Evolutionary conservation across 1,284 basidiomycete genomes (phyloP).

Genomic region (Exobasidium cylindrosporum): DNA sequence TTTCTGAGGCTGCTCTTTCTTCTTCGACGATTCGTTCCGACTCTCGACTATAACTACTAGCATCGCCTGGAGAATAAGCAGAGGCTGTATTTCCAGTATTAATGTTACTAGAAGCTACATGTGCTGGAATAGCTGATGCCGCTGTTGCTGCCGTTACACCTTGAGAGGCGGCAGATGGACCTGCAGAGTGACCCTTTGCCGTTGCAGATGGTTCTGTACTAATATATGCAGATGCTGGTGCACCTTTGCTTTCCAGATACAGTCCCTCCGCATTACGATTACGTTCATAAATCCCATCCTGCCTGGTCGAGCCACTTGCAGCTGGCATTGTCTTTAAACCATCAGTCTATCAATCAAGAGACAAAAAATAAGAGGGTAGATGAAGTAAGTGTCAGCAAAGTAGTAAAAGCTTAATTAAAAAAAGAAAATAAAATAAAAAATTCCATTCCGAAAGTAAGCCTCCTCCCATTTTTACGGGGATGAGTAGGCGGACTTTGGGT

Average conservation of each 20-base stretch:
- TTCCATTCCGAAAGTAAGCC: too few relatives aligned
- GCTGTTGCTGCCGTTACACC: neutral
- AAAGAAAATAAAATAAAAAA: too few relatives aligned
- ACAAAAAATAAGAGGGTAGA: neutral
- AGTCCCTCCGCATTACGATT: conserved; percentile 14
- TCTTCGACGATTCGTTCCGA: conserved; percentile 44
- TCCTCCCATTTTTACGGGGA: too few relatives aligned
- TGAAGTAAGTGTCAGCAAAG: neutral
- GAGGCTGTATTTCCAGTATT: neutral
- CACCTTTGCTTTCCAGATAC: conserved; percentile 9
- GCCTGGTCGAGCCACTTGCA: neutral
- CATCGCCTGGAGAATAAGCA: neutral
- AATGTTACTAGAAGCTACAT: neutral
- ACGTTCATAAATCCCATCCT: conserved; percentile 9
- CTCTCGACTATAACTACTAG: conserved; percentile 27
- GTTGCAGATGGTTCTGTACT: neutral
- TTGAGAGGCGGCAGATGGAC: neutral
- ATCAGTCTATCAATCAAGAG: conserved; percentile 31
- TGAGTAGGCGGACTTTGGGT: too few relatives aligned
- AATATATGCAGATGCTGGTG: neutral
- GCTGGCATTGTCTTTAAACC: conserved; percentile 2
- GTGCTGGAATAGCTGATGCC: conserved; percentile 3
- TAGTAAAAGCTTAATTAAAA: conserved; percentile 4
- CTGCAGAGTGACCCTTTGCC: neutral
- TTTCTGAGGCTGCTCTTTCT: conserved; percentile 40